Evolutionary conservation across 768 basidiomycete species (phyloP), one percentile per base, ranked within the genome.

Genomic region (Leccinum barrowsii): DNA sequence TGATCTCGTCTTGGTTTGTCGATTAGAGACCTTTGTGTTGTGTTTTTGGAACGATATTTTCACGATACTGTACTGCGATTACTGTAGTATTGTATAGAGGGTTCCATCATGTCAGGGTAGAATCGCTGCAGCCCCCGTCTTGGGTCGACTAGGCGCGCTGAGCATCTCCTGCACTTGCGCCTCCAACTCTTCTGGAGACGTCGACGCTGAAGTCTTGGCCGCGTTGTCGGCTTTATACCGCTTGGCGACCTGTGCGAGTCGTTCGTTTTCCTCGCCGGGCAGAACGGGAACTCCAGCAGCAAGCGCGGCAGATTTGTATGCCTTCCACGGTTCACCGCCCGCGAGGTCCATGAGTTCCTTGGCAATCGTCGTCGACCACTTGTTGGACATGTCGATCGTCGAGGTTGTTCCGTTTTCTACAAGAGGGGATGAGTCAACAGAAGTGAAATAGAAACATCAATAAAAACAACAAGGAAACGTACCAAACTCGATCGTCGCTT

Each of bases 261-360:
- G 65, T 50, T 68, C 67, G 7, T 63, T 59, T 64, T 75, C 78
- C 61, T 79, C 83, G 30, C 75, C 79, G 1, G 76, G 76, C 17
- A 86, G 63, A 11, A 82, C 60, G n/a, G 81, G 82, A 15, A 75
- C 72, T 2, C 84, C 84, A 7, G 78, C 74, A 34, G 74, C 75
- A 47, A 63, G 65, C 8, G 79, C 75, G n/a, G 79, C 76, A 2
- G 71, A 67, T 66, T 82, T 84, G 77, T 82, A 82, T 56, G 76
- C 70, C 55, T 75, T 73, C 87, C 88, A 90, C 2, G 78, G 70
- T 10, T 80, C 74, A 7, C 82, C 84, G 0, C 86, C 88, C 4
- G 83, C 84, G 2, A 78, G 58, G 48, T 87, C 82, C 86, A 91
- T 87, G 22, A 91, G 76, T 61, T 91, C 86, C 60, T 81, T 77